Base-by-base conservation (phyloP, 352 stramenopile species). In the Globisporangium heterothallicum region DNA sequence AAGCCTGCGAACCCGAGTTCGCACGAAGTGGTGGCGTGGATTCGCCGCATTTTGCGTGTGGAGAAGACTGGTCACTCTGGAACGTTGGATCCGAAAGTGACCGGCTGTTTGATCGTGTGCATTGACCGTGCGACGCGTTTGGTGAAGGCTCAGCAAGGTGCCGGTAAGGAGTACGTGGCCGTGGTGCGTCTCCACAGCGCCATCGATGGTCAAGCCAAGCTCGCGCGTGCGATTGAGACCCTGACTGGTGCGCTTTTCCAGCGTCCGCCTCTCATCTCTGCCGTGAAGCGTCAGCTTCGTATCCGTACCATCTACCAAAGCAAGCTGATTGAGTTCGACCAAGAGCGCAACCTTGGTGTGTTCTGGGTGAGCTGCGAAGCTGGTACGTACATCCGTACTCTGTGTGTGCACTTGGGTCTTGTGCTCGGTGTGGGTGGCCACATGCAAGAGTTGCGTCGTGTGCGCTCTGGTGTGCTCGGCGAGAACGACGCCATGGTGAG, bases 231-330 rank as follows among this genome's bases (percentile, higher is more conserved):
- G 16, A 97, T 99, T 30, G 96, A 99, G 75, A 99, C 95, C 10
- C 76, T 99, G n/a, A 99, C 95, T 2, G 97, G 97, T 16, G 97
- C 97, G 7, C 72, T 99, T n/a, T 99, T 99, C 78, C 97, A 99
- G 70, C 91, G 97, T 55, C 97, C 97, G 24, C 97, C 97, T 19
- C 85, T 99, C 25, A 99, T 99, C 59, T 98, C 96, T 27, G 97
- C 97, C 8, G 97, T 99, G 18, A 99, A 99, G 82, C 79, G 97
- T 38, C 97, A 99, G 72, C 82, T 99, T 24, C 91, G 97, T 48
- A 99, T 99, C 64, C 91, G 97, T 58, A 99, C 95, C 18, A 99
- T 99, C 72, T 99, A 99, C 76, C 81, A 98, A 55, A 97, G 76
- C 41, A 99, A 99, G 70, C 78, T 99, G 24, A 93, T 99, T 49